Base-by-base conservation (phyloP, 805 yeast genomes). In the Zygotorulaspora danielsina region DNA sequence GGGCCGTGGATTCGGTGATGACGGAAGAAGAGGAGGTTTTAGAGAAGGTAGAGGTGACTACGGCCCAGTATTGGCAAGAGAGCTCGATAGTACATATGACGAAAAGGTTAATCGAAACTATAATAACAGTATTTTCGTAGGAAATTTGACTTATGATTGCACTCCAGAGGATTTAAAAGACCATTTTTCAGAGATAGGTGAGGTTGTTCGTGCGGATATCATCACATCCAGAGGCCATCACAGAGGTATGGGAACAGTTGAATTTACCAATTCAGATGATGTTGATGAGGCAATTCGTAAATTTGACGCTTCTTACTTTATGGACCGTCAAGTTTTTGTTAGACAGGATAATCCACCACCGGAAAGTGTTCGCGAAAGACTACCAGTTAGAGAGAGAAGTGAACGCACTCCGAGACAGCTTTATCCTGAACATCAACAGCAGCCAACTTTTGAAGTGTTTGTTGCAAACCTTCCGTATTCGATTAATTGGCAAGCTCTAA, bases 261-360 rank as follows among this genome's bases (percentile, higher is more conserved):
- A 87, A 61, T 88, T 81, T 54, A 67, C 76, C n/a, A 67, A 68
- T 39, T 71, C 70, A 42, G 80, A 74, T 12, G 81, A 78, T 37
- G 96, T 85, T 5, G 71, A 69, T 34, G 70, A 67, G 17, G 96
- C 96, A 13, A 84, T 88, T 53, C 64, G 70, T 38, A 70, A 75
- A 50, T 81, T 72, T 53, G 82, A 84, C 62, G 79, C 83, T 57
- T 70, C 78, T 17, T 70, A 68, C 30, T 74, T 79, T 50, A 63
- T 68, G 55, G 93, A 86, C 11, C 79, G 96, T 61, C 81, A 78
- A 52, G 81, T 88, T 32, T 86, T 82, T 61, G 94, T 88, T 11
- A 79, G 96, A 65, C 93, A 81, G 60, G 94, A 87, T 62, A 81
- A 84, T 61, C 90, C 90, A 17, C 90, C 90, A 19, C 90, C 89